These are phyloP conservation scores for Cyclotella baltica DNA, from an alignment of 108 stramenopile species.

Conservation along the genomic window DNA sequence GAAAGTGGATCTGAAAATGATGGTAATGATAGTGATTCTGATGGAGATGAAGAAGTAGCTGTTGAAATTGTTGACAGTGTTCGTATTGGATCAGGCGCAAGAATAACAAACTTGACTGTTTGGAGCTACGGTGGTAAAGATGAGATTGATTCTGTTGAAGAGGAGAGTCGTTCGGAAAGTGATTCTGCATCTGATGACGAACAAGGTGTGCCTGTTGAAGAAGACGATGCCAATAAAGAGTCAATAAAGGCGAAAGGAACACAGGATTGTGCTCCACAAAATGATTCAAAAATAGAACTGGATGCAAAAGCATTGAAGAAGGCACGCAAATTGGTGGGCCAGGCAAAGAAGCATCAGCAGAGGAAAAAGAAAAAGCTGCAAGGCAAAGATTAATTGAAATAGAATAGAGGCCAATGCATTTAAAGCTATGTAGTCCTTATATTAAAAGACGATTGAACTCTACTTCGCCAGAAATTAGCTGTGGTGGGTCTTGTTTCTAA, in stretches of 20 bases:
- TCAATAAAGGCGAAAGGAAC: conserved; percentile 1
- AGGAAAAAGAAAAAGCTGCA: conserved; percentile 65
- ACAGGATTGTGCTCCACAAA: conserved; percentile 19
- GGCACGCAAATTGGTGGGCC: conserved; percentile 71
- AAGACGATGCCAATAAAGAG: conserved; percentile 35
- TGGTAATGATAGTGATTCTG: conserved; percentile 50
- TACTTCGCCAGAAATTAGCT: too few species aligned
- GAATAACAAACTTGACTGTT: conserved; percentile 80
- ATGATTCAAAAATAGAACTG: conserved; percentile 46
- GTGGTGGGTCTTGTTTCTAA: too few species aligned
- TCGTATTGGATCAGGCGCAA: conserved; percentile 84
- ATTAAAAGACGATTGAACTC: too few species aligned
- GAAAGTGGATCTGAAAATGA: conserved; percentile 37
- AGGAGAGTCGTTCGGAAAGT: conserved; percentile 13
- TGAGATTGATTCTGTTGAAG: not conserved
- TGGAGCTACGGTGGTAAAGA: conserved; percentile 62
- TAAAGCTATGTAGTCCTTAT: too few species aligned
- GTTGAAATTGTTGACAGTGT: conserved; percentile 84
- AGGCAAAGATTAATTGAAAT: too few species aligned
- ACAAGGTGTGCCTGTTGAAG: not conserved
- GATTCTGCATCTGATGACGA: conserved; percentile 24
- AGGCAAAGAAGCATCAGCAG: conserved; percentile 78
- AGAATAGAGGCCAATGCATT: too few species aligned
- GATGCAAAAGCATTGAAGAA: conserved; percentile 68
- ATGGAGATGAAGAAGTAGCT: conserved; percentile 66